Conservation (phyloP, 2,329 filamentous ascomycete genomes). For the Clarireedia paspali region DNA sequence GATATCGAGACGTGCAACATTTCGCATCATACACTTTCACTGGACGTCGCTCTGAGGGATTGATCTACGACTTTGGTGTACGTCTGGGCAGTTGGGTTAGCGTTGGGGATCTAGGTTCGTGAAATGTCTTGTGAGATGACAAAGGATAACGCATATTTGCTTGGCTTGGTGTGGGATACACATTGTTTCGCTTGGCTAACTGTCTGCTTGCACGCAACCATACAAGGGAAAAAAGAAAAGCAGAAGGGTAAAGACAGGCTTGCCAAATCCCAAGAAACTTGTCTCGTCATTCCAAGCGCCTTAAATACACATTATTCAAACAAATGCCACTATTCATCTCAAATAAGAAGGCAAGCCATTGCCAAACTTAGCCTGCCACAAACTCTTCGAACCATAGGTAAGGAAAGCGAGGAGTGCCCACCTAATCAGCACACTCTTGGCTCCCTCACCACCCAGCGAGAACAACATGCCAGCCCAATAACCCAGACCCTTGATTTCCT, state of each 20-base stretch:
- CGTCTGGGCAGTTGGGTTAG: neutral
- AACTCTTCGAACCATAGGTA: constrained; percentile 2
- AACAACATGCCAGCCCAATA: constrained; percentile 49
- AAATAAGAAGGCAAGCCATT: constrained; percentile 8
- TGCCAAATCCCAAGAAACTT: neutral
- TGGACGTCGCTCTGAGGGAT: neutral
- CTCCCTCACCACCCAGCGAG: constrained; percentile 42
- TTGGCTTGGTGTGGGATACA: neutral
- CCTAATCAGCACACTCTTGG: constrained; percentile 15
- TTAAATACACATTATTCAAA: neutral
- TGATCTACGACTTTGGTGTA: neutral
- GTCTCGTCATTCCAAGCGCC: neutral
- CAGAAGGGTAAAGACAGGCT: neutral
- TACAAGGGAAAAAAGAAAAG: neutral
- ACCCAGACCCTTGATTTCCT: constrained; percentile 39
- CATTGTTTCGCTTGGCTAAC: neutral
- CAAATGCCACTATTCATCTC: neutral
- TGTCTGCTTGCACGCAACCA: neutral
- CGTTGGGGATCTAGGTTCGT: neutral
- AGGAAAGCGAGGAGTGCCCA: constrained; percentile 7
- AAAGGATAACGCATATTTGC: neutral
- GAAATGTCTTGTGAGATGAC: neutral
- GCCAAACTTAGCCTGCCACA: neutral
- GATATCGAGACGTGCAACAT: constrained; percentile 7
- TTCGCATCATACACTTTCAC: neutral